phyloP scores from a whole-genome alignment of 768 basidiomycete species.

The Lyophyllum shimeji region DNA sequence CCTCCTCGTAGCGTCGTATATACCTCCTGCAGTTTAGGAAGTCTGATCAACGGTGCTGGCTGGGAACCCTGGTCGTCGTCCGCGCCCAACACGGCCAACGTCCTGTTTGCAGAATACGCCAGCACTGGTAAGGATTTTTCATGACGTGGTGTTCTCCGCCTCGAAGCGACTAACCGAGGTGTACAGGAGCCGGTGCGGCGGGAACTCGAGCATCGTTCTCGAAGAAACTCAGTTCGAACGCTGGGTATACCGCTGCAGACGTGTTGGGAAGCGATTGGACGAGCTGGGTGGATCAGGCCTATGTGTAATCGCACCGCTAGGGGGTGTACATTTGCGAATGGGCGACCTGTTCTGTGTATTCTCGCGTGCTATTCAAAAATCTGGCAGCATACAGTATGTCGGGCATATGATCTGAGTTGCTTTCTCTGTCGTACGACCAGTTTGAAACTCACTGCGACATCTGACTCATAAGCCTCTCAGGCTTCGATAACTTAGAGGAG shows the following conservation, averaged over 20 bases:
- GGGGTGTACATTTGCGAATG: no score
- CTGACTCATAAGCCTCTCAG: no score
- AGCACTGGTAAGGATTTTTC: slow-evolving; percentile 17
- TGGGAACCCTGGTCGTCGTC: slow-evolving; percentile 26
- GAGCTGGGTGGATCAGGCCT: slow-evolving; percentile 23
- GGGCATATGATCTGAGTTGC: no score
- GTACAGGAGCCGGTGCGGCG: slow-evolving; percentile 20
- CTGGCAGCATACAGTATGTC: no score
- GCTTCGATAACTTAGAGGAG: no score
- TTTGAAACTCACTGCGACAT: no score
- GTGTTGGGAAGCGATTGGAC: slow-evolving; percentile 23
- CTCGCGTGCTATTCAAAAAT: no score
- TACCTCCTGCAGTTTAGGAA: slow-evolving; percentile 20
- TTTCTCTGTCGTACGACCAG: no score
- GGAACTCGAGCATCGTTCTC: slow-evolving; percentile 26
- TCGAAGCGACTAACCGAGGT: neutral
- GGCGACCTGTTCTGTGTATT: no score
- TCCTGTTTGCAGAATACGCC: slow-evolving; percentile 24
- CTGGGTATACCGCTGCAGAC: slow-evolving; percentile 19
- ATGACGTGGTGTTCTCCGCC: no score
- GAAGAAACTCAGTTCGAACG: slow-evolving; percentile 17
- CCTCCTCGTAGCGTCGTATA: slow-evolving; percentile 20
- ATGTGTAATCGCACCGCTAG: no score
- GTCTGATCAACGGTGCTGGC: slow-evolving; percentile 24
- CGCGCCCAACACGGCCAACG: slow-evolving; percentile 25